phyloP scores from a whole-genome alignment of 2,329 filamentous ascomycete genomes.

The Hortaea werneckii region DNA sequence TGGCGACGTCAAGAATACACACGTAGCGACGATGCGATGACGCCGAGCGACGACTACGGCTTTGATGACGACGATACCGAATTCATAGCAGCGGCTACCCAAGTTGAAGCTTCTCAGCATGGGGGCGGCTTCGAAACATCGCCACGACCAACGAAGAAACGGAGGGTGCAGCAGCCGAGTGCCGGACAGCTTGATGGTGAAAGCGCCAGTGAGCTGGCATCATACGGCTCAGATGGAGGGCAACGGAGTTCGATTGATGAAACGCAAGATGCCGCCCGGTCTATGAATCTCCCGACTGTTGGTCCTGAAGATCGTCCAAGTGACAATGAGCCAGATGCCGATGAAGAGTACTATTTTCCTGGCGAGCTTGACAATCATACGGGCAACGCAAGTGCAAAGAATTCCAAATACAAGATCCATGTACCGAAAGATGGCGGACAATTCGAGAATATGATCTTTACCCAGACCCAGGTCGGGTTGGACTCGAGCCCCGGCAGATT shows the following conservation, averaged over 20 bases:
- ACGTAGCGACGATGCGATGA: slow-evolving; percentile 12
- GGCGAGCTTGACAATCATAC: slow-evolving; percentile 11
- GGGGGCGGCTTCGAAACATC: slow-evolving; percentile 21
- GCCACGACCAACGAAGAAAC: slow-evolving; percentile 23
- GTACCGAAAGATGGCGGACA: slow-evolving; percentile 30
- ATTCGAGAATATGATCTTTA: slow-evolving; percentile 32
- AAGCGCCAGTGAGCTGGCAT: slow-evolving; percentile 11
- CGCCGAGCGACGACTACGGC: slow-evolving; percentile 24
- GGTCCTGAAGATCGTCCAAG: no score
- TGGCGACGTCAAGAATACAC: no score
- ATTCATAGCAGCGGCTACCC: slow-evolving; percentile 22
- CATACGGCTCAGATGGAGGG: slow-evolving; percentile 11
- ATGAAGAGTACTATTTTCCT: slow-evolving; percentile 16
- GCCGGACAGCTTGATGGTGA: slow-evolving; percentile 15
- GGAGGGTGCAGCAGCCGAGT: slow-evolving; percentile 11
- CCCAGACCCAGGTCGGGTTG: slow-evolving; percentile 31
- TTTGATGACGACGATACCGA: slow-evolving; percentile 23
- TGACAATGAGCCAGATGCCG: slow-evolving; percentile 9
- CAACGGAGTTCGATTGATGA: no score
- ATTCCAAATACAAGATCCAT: slow-evolving; percentile 35
- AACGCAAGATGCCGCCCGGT: no score
- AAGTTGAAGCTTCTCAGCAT: slow-evolving; percentile 20
- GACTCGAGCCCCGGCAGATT: slow-evolving; percentile 35
- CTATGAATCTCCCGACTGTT: no score
- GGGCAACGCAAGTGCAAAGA: slow-evolving; percentile 14